Evolutionary conservation across 148 eudicot genomes (phyloP), one percentile per base, ranked within the genome.

Genomic region (Rhododendron griersonianum): DNA sequence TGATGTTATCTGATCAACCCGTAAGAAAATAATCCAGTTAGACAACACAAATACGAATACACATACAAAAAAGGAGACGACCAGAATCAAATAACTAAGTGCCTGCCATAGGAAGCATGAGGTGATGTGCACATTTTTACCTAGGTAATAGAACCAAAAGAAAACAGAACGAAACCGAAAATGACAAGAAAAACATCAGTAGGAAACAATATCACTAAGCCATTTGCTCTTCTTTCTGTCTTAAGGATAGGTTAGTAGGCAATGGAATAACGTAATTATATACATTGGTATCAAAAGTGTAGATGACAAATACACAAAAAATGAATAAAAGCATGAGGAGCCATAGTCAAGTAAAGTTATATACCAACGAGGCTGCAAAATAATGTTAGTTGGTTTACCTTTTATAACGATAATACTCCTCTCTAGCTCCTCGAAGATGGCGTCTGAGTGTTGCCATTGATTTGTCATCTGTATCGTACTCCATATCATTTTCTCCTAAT

Each of bases 401-500:
- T 89, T 91, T 96, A 87, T 89, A 94, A 0, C 97, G 93, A 86
- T 95, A 92, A 85, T 96, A 96, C 84, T 91, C 90, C 87, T 94
- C 99, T 45, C 91, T 88, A 78, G 98, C 96, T 89, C 82, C 92
- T 87, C 87, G 90, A 86, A 96, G 96, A 35, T 96, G 94, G 47
- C 95, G 98, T 88, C 99, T 94, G 78, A 96, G 95, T 50, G 88
- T 61, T 59, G 98, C 99, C 99, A 96, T 94, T 61, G 97, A 87
- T 91, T 95, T 96, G 83, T 90, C 97, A 90, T 96, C 98, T 51
- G 95, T 91, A 86, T 96, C 99, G 88, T 96, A 95, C 86, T 96
- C 99, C 99, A 96, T 93, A 87, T 96, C 99, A 90, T 92, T 94
- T 92, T 96, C 99, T 77, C 99, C 97, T 81, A 96, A 87, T 78